phyloP scores from a whole-genome alignment of 306 rosid genomes.

The Astragalus membranaceus region DNA sequence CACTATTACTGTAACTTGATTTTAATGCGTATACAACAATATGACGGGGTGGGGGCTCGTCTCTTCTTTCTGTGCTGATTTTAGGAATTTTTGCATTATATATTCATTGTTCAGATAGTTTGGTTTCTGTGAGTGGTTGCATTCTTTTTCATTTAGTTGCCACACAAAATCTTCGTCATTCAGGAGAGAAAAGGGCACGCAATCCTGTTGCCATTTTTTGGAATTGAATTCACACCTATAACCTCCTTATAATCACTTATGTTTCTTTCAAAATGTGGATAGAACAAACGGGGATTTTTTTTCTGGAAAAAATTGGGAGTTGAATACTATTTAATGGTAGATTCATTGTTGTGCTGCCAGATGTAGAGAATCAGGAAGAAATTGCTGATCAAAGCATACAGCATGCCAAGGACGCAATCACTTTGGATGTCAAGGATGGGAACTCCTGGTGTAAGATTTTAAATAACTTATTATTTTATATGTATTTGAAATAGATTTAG shows the following conservation, averaged over 20 bases:
- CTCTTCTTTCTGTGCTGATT: not conserved
- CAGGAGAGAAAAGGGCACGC: not conserved
- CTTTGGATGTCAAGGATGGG: conserved; percentile 93
- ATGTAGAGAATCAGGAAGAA: conserved; percentile 71
- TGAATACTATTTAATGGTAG: not conserved
- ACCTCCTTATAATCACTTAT: not conserved
- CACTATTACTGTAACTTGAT: not conserved
- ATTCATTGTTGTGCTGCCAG: conserved; percentile 26
- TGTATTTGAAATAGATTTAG: not conserved
- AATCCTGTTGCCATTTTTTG: not conserved
- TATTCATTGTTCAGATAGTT: not conserved
- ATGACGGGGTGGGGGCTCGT: not conserved
- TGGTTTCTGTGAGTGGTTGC: not conserved
- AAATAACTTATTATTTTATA: not conserved
- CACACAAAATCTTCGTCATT: conserved; percentile 1
- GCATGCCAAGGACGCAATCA: conserved; percentile 83
- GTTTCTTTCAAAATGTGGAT: not conserved
- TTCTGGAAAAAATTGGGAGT: not conserved
- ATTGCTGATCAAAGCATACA: conserved; percentile 92
- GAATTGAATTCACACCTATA: not conserved
- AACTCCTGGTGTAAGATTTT: conserved; percentile 84
- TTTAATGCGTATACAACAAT: not conserved
- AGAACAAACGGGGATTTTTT: not conserved
- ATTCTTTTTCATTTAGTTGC: not conserved
- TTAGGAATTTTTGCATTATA: not conserved